Evolutionary conservation across 2,329 filamentous ascomycete genomes (phyloP).

Genomic region (Rachicladosporium sp.): DNA sequence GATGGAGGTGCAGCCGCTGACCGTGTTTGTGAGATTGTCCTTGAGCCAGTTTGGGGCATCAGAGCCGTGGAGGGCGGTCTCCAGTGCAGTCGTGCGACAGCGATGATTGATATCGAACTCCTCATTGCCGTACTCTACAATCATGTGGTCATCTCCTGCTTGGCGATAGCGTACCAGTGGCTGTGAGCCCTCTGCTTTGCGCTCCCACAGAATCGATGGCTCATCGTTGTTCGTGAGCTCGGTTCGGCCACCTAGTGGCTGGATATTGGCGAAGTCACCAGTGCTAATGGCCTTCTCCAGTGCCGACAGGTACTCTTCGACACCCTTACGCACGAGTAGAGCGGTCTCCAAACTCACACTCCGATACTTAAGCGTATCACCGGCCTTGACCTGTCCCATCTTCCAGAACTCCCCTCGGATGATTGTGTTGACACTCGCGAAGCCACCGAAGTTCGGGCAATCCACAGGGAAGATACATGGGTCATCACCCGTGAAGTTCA

Average conservation of each 20-base stretch:
- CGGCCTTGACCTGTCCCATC: slow-evolving; percentile 48
- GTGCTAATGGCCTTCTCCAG: slow-evolving; percentile 31
- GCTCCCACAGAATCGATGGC: slow-evolving; percentile 20
- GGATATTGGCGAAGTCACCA: slow-evolving; percentile 20
- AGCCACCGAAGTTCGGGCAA: slow-evolving; percentile 49
- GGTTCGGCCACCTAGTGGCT: slow-evolving; percentile 18
- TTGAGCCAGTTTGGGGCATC: slow-evolving; percentile 28
- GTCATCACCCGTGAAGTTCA: slow-evolving; percentile 52
- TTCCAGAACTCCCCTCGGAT: slow-evolving; percentile 49
- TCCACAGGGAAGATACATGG: slow-evolving; percentile 49
- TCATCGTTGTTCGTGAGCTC: slow-evolving; percentile 14
- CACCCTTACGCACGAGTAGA: slow-evolving; percentile 30
- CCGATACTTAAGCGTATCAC: slow-evolving; percentile 41
- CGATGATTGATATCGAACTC: slow-evolving; percentile 45
- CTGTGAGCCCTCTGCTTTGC: slow-evolving; percentile 13
- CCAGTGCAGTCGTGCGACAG: slow-evolving; percentile 42
- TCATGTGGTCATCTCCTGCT: slow-evolving; percentile 37
- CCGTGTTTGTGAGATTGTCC: slow-evolving; percentile 36
- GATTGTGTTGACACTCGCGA: slow-evolving; percentile 44
- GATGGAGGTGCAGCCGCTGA: slow-evolving; percentile 38
- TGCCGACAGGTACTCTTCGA: slow-evolving; percentile 33
- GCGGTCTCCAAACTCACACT: slow-evolving; percentile 42
- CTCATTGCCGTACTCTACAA: slow-evolving; percentile 47
- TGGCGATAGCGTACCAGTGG: slow-evolving; percentile 25
- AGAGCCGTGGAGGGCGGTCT: slow-evolving; percentile 33